phyloP scores from a whole-genome alignment of 2,329 filamentous ascomycete genomes.

The Ophiobolus disseminans region DNA sequence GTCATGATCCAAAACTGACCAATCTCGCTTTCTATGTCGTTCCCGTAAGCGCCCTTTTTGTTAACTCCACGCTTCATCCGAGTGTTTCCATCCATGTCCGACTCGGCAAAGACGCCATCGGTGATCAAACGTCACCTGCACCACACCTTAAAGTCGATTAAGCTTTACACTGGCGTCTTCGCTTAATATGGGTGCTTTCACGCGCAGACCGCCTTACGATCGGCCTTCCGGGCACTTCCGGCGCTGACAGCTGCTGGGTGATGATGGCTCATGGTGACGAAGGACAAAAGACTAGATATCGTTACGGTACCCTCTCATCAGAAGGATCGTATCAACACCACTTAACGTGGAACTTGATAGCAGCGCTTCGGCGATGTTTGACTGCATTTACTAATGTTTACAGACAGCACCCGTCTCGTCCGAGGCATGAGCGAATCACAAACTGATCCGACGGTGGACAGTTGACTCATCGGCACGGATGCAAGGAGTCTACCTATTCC shows the following conservation, averaged over 20 bases:
- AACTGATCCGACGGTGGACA: constrained; percentile 7
- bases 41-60: neutral
- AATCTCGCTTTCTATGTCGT: neutral
- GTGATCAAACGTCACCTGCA: constrained; percentile 25
- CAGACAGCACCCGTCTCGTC: constrained; percentile 2
- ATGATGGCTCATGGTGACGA: constrained; percentile 7
- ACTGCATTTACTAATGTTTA: neutral
- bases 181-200: constrained; percentile 1
- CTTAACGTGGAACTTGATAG: neutral
- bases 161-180: constrained; percentile 29
- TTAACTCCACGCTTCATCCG: constrained; percentile 25
- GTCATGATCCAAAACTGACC: neutral
- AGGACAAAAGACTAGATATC: constrained; percentile 1
- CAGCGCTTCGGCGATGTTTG: neutral
- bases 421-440: constrained; percentile 12
- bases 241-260: constrained; percentile 6
- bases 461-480: constrained; percentile 21
- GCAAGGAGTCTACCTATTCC: neutral
- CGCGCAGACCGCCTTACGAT: constrained; percentile 10
- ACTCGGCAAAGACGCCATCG: constrained; percentile 23
- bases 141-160: constrained; percentile 24
- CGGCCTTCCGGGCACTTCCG: constrained; percentile 29
- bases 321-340: neutral
- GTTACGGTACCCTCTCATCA: neutral
- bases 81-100: neutral